Evolutionary conservation across 768 basidiomycete genomes (phyloP), one percentile per base, ranked within the genome.

Genomic region (Termitomyces bulborhizus): DNA sequence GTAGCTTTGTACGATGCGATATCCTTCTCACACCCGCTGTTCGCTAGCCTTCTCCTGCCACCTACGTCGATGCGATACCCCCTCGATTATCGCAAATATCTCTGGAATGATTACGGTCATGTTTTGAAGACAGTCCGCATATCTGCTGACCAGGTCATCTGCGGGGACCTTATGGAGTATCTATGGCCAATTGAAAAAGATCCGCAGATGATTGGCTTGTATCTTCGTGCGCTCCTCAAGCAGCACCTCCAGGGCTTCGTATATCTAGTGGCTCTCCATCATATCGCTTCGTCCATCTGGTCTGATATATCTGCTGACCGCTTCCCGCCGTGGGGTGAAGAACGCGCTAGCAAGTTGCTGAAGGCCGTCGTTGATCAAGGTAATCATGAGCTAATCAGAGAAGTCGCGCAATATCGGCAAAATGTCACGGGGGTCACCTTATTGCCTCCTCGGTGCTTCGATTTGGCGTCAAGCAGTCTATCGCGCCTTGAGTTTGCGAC

Each of bases 1-100:
- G 76, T 96, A 54, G 85, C 82, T 1, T 72, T 98, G n/a, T 98
- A 95, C 70, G 90, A 92, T 63, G 81, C 92, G 3, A 84, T 93
- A 61, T 98, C 95, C 7, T 95, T 95, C 68, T 81, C 85, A 2
- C 84, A 98, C 63, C 76, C 79, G 0, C 68, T 83, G 1, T 98
- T 98, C 63, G 83, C 81, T 12, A 75, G 79, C 2, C 76, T 96
- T 12, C 77, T 97, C 13, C 75, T 95, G 6, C 82, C 89, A 0
- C 88, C 93, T 0, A 75, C 86, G 9, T 78, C 90, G 3, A 86
- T 89, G 83, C 71, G 71, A 12, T 94, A 93, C 63, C 76, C 91
- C 0, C 53, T 74, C 24, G 95, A 98, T 72, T 97, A 92, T 65
- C 84, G 95, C 49, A 85, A 83, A 58, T 81, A 85, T 53, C 66